Evolutionary conservation across 805 yeast genomes (phyloP).

Genomic region (Brettanomyces anomalus): DNA sequence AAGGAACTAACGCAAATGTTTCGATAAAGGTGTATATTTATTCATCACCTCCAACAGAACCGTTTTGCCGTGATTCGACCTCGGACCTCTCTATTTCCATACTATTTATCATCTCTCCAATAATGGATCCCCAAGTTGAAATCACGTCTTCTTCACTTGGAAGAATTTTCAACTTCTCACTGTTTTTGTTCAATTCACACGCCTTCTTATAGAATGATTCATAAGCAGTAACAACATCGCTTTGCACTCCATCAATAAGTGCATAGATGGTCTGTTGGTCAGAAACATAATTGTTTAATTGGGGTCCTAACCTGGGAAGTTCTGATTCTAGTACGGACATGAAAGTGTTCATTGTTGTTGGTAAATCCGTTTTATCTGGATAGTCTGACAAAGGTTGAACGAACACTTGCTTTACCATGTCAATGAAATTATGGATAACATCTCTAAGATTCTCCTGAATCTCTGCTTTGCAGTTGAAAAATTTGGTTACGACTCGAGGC

Average conservation of each 20-base stretch:
- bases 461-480: constrained; percentile 70
- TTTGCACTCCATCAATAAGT: constrained; percentile 58
- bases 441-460: constrained; percentile 65
- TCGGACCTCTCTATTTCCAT: constrained; percentile 2
- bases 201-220: constrained; percentile 36
- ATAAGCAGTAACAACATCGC: constrained; percentile 49
- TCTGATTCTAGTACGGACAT: constrained; percentile 41
- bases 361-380: constrained; percentile 8
- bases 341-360: constrained; percentile 25
- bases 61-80: no score
- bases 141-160: constrained; percentile 59
- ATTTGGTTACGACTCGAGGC: constrained; percentile 72
- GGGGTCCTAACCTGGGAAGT: constrained; percentile 46
- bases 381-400: constrained; percentile 34
- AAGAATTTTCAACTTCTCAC: constrained; percentile 32
- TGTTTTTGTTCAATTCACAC: constrained; percentile 20
- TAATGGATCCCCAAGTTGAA: constrained; percentile 26
- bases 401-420: constrained; percentile 41
- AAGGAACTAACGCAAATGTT: no score
- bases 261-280: constrained; percentile 45
- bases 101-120: constrained; percentile 20
- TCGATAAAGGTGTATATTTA: no score
- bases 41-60: no score
- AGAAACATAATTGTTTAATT: constrained; percentile 44
- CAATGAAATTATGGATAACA: constrained; percentile 60